Evolutionary conservation across 148 eudicot genomes (phyloP).

Genomic region (Salicornia ramosissima): DNA sequence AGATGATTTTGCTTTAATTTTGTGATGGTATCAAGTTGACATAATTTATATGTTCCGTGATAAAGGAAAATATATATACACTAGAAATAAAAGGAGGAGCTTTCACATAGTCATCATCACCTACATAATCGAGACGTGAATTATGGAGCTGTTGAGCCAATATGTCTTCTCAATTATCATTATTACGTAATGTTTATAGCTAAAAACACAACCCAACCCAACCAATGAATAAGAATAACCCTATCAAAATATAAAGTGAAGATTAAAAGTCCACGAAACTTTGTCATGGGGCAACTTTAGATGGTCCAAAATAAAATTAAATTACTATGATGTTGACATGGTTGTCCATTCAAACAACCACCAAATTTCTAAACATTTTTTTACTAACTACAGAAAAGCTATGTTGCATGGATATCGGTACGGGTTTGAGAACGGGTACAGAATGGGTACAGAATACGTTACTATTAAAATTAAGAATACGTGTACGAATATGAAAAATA

Average conservation of each 20-base stretch:
- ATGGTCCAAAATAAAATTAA: background rate
- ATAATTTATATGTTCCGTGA: too few species aligned
- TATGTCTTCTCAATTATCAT: background rate
- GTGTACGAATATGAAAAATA: too few species aligned
- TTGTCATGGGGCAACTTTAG: background rate
- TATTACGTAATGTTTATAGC: slow-evolving; percentile 7
- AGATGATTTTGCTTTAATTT: too few species aligned
- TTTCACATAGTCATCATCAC: slow-evolving; percentile 4
- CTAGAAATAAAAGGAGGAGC: too few species aligned
- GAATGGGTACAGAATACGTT: too few species aligned
- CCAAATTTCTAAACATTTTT: slow-evolving; percentile 26
- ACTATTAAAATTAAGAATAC: too few species aligned
- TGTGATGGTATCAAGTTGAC: too few species aligned
- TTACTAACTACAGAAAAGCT: too few species aligned
- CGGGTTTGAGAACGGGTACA: too few species aligned
- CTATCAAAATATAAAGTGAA: background rate
- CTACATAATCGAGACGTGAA: background rate
- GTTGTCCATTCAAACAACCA: slow-evolving; percentile 29
- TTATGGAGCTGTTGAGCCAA: slow-evolving; percentile 1
- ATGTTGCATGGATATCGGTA: too few species aligned
- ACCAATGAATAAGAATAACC: too few species aligned
- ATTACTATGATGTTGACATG: slow-evolving; percentile 22
- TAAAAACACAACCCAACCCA: background rate
- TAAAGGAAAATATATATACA: too few species aligned
- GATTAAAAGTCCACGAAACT: background rate